A percentile compares a stretch with the other conserved stretches of the same genome.
These are phyloP conservation scores for Boletus huronensis DNA, from an alignment of 768 basidiomycete genomes.

Conservation along the genomic window DNA sequence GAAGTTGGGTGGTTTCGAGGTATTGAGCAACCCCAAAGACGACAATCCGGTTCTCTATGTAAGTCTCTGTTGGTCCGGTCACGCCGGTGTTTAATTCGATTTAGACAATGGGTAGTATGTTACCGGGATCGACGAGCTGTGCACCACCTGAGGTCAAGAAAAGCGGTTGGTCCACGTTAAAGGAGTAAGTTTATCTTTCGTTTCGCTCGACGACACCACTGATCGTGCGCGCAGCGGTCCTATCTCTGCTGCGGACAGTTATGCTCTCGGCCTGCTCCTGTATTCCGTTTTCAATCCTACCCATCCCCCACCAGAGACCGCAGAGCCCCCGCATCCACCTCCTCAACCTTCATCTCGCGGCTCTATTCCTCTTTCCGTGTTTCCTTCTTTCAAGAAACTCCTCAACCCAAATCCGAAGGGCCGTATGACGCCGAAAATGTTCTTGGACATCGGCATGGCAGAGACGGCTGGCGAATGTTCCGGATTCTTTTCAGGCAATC, in stretches of 20 bases:
- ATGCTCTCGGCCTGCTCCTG: slow-evolving; percentile 82
- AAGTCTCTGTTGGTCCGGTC: slow-evolving; percentile 29
- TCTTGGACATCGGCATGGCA: slow-evolving; percentile 79
- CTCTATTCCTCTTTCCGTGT: slow-evolving; percentile 68
- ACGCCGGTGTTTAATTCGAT: slow-evolving; percentile 11
- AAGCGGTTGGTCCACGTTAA: slow-evolving; percentile 75
- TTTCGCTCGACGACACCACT: background rate
- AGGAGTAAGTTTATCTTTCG: slow-evolving; percentile 55
- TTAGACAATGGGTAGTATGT: slow-evolving; percentile 63
- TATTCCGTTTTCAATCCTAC: slow-evolving; percentile 86
- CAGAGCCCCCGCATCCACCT: slow-evolving; percentile 70
- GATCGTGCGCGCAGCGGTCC: slow-evolving; percentile 35
- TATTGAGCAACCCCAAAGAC: slow-evolving; percentile 81
- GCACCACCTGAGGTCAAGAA: slow-evolving; percentile 88
- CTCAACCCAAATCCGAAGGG: slow-evolving; percentile 85
- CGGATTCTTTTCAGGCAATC: slow-evolving; percentile 83
- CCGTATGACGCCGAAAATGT: slow-evolving; percentile 69
- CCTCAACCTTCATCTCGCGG: slow-evolving; percentile 77
- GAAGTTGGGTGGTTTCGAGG: slow-evolving; percentile 93
- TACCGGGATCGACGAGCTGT: slow-evolving; percentile 58
- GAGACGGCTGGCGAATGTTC: slow-evolving; percentile 51
- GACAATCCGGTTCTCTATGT: slow-evolving; percentile 79
- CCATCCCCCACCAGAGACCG: slow-evolving; percentile 64
- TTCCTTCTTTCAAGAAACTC: slow-evolving; percentile 80
- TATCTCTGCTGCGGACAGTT: slow-evolving; percentile 74